Evolutionary conservation across 1,284 basidiomycete species (phyloP).

Genomic region (Mycocalia duriaeana): DNA sequence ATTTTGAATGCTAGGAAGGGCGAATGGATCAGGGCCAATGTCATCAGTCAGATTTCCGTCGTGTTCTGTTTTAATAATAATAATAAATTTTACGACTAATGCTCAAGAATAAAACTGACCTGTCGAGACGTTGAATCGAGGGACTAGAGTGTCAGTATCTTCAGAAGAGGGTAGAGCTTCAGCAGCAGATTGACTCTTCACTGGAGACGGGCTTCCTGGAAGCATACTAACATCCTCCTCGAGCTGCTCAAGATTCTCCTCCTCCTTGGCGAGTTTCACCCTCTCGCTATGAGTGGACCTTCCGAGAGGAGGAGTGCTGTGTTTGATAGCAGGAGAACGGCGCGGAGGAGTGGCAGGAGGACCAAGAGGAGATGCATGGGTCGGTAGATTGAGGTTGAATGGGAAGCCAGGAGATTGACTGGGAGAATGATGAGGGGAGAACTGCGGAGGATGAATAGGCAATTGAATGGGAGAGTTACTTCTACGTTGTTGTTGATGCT

Average conservation of each 20-base stretch:
- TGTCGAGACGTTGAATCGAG: conserved; percentile 36
- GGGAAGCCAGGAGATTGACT: conserved; percentile 18
- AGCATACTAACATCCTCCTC: conserved; percentile 44
- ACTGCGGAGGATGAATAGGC: conserved; percentile 2
- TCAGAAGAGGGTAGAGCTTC: conserved; percentile 12
- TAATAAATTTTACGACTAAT: too few relatives aligned
- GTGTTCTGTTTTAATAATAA: too few relatives aligned
- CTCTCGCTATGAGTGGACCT: conserved; percentile 46
- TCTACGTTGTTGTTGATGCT: conserved; percentile 19
- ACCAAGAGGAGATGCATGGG: conserved; percentile 24
- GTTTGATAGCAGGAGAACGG: conserved; percentile 19
- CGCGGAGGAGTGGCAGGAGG: conserved; percentile 30
- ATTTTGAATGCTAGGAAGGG: conserved; percentile 17
- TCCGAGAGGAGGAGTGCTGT: conserved; percentile 40
- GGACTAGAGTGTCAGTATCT: conserved; percentile 35
- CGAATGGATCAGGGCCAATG: conserved; percentile 17
- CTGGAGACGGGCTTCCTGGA: conserved; percentile 60
- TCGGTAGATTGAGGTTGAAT: conserved; percentile 23
- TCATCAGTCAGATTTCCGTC: conserved; percentile 6
- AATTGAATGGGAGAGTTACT: conserved; percentile 11
- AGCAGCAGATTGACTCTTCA: conserved; percentile 30
- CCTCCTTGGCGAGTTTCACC: conserved; percentile 31
- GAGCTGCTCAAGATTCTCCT: conserved; percentile 36
- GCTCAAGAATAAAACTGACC: conserved; percentile 14
- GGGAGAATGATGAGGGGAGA: conserved; percentile 20